These are phyloP conservation scores for Rhodomyrtus psidioides DNA, from an alignment of 441 rosid genomes.

Conservation along the genomic window DNA sequence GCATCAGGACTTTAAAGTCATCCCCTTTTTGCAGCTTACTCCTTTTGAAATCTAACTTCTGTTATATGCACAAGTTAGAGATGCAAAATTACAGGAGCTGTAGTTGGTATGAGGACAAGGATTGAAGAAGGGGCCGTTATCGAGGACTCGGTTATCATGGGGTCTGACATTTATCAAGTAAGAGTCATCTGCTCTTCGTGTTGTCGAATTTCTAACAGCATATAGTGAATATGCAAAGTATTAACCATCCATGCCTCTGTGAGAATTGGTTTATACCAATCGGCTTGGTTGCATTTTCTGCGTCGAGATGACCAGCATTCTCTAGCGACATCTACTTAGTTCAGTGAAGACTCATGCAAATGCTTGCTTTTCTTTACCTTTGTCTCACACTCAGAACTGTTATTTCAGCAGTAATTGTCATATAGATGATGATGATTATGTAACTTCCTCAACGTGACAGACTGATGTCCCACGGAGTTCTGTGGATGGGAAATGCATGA, in stretches of 20 bases:
- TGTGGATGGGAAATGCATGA: conserved; percentile 3
- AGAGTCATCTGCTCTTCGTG: neutral
- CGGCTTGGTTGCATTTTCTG: neutral
- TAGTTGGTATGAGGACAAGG: conserved; percentile 75
- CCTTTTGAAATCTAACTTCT: neutral
- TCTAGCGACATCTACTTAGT: neutral
- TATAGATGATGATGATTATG: neutral
- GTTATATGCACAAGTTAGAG: conserved; percentile 30
- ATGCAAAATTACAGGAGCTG: conserved; percentile 67
- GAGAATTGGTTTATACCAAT: neutral
- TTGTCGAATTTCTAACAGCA: neutral
- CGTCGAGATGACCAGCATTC: neutral
- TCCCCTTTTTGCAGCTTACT: neutral
- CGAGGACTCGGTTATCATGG: conserved; percentile 74
- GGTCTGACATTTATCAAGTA: conserved; percentile 72
- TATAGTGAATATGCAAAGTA: neutral
- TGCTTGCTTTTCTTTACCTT: neutral
- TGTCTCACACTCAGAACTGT: neutral
- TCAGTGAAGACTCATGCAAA: conserved; percentile 9
- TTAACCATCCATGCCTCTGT: neutral
- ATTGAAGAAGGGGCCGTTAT: conserved; percentile 47
- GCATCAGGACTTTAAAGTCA: neutral
- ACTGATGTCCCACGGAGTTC: neutral
- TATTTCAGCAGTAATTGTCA: neutral
- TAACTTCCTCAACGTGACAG: neutral